phyloP scores from a whole-genome alignment of 2,329 filamentous ascomycete genomes.

The Simplicillium sp. region DNA sequence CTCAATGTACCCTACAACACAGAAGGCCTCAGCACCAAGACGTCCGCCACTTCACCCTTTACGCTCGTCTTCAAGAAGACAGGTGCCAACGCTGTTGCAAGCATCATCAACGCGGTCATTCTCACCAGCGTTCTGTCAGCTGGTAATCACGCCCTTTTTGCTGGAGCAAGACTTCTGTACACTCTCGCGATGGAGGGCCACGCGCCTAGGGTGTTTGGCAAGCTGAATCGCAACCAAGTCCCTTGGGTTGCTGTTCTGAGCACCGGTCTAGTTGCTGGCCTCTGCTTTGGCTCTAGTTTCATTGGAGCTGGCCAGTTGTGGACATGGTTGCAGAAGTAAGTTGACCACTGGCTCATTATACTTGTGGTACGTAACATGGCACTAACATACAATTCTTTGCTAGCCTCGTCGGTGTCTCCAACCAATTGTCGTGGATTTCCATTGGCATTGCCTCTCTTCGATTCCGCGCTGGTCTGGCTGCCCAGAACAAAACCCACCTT shows the following conservation, averaged over 20 bases:
- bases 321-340: constrained; percentile 57
- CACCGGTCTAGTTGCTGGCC: constrained; percentile 45
- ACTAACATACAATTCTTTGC: constrained; percentile 9
- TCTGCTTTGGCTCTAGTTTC: constrained; percentile 57
- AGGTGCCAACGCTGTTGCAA: constrained; percentile 39
- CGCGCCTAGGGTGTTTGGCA: constrained; percentile 44
- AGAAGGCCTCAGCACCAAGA: constrained; percentile 2
- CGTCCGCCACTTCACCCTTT: constrained; percentile 23
- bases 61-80: constrained; percentile 52
- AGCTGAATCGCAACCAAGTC: constrained; percentile 22
- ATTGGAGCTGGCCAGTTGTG: constrained; percentile 57
- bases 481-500: constrained; percentile 49
- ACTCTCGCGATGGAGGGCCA: constrained; percentile 32
- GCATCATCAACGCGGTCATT: constrained; percentile 52
- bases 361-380: constrained; percentile 7
- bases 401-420: constrained; percentile 56
- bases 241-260: constrained; percentile 33
- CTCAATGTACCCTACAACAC: constrained; percentile 49
- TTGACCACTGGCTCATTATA: constrained; percentile 7
- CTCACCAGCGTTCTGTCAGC: constrained; percentile 26
- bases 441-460: constrained; percentile 57
- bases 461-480: constrained; percentile 47
- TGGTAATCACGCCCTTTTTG: constrained; percentile 26
- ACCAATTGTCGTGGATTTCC: constrained; percentile 56
- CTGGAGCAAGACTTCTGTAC: constrained; percentile 22